Conservation (phyloP, 805 yeast genomes). For the Lipomyces japonicus region DNA sequence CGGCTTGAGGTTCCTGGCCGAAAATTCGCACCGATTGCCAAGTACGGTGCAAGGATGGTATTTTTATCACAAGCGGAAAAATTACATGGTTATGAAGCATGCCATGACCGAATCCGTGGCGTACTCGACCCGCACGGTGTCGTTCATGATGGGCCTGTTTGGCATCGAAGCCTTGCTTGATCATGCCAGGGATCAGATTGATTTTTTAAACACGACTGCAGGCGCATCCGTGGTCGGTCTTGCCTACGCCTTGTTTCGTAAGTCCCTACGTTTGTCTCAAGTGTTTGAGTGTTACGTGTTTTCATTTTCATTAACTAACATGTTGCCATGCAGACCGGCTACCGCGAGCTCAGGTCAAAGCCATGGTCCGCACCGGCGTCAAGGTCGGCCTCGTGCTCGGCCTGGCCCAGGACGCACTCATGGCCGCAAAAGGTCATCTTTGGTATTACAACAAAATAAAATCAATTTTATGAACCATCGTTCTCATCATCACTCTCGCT, state of each 20-base stretch:
- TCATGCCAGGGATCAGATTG: slow-evolving; percentile 48
- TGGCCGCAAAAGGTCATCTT: slow-evolving; percentile 53
- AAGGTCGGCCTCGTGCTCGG: slow-evolving; percentile 61
- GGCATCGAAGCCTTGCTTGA: slow-evolving; percentile 64
- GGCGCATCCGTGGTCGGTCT: slow-evolving; percentile 54
- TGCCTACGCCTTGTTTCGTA: slow-evolving; percentile 46
- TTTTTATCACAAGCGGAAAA: slow-evolving; percentile 78
- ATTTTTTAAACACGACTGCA: slow-evolving; percentile 58
- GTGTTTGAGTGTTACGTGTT: too few species aligned
- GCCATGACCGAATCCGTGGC: slow-evolving; percentile 40
- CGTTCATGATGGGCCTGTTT: slow-evolving; percentile 33
- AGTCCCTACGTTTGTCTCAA: slow-evolving; percentile 29
- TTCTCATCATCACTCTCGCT: slow-evolving; percentile 45
- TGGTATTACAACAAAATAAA: slow-evolving; percentile 49
- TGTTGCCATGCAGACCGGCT: slow-evolving; percentile 10
- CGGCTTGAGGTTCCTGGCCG: slow-evolving; percentile 62
- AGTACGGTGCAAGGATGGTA: slow-evolving; percentile 80
- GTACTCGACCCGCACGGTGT: slow-evolving; percentile 5
- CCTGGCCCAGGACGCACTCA: slow-evolving; percentile 59
- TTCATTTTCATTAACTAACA: not conserved
- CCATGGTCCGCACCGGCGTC: slow-evolving; percentile 48
- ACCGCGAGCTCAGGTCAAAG: slow-evolving; percentile 32
- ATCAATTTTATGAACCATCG: slow-evolving; percentile 2
- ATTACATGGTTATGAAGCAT: slow-evolving; percentile 61
- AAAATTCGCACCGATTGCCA: slow-evolving; percentile 80